phyloP scores from a whole-genome alignment of 441 rosid genomes.

The Populus tomentosa region DNA sequence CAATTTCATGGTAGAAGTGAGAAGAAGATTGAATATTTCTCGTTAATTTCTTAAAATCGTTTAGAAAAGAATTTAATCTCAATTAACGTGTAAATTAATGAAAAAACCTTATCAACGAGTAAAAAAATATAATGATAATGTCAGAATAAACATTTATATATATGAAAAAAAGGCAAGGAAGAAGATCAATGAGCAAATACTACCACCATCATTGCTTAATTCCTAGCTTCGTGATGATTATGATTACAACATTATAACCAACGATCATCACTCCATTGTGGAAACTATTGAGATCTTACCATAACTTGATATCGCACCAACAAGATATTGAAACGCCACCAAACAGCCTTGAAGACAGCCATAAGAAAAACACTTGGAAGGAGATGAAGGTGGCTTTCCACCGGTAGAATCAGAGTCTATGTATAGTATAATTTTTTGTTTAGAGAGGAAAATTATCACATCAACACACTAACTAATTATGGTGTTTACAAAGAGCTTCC shows the following conservation, averaged over 20 bases:
- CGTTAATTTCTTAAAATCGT: no score
- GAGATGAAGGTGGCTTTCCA: background rate
- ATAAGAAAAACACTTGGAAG: background rate
- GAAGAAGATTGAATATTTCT: no score
- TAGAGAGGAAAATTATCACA: background rate
- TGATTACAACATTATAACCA: background rate
- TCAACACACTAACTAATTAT: background rate
- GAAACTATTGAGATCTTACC: background rate
- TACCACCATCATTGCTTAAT: background rate
- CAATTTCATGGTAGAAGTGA: background rate
- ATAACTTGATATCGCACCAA: background rate
- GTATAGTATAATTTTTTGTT: background rate
- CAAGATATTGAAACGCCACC: background rate
- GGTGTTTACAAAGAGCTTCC: background rate
- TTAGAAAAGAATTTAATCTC: no score
- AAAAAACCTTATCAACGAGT: no score
- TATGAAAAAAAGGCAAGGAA: background rate
- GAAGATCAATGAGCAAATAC: background rate
- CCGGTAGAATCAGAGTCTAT: background rate
- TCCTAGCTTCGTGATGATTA: background rate
- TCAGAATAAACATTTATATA: no score
- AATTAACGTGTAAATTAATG: no score
- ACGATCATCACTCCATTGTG: background rate
- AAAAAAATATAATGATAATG: no score
- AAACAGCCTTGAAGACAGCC: background rate